Evolutionary conservation across 768 basidiomycete genomes (phyloP).

Genomic region (Amylocystis lapponica): DNA sequence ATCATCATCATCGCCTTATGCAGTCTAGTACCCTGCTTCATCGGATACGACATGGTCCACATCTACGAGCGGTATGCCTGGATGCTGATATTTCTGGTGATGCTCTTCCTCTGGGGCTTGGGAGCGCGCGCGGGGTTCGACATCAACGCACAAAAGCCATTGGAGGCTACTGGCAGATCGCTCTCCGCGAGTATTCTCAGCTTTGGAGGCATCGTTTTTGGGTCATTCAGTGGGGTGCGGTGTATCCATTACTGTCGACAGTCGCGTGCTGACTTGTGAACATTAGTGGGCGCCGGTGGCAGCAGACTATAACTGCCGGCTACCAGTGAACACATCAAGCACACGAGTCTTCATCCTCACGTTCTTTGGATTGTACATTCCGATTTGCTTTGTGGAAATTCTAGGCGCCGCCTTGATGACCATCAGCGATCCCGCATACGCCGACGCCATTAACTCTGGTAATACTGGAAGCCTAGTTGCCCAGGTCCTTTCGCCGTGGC

Average conservation of each 20-base stretch:
- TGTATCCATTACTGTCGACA: neutral
- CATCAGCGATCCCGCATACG: conserved; percentile 31
- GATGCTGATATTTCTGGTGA: conserved; percentile 40
- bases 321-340: conserved; percentile 38
- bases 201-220: conserved; percentile 49
- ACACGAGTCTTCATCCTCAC: conserved; percentile 43
- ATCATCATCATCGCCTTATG: conserved; percentile 41
- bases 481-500: conserved; percentile 32
- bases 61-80: conserved; percentile 52
- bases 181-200: conserved; percentile 44
- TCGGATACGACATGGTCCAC: conserved; percentile 43
- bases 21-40: conserved; percentile 39
- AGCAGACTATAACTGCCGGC: conserved; percentile 48
- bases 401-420: conserved; percentile 44
- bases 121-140: conserved; percentile 43
- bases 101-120: conserved; percentile 47
- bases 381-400: conserved; percentile 40
- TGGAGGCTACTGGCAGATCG: conserved; percentile 38
- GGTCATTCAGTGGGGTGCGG: conserved; percentile 37
- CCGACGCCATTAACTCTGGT: conserved; percentile 27
- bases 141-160: conserved; percentile 33
- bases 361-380: conserved; percentile 45
- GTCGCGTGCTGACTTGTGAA: neutral
- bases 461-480: conserved; percentile 43
- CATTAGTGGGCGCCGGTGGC: conserved; percentile 44